phyloP scores from a whole-genome alignment of 495 filamentous ascomycete species.

The Aspergillus egyptiacus region DNA sequence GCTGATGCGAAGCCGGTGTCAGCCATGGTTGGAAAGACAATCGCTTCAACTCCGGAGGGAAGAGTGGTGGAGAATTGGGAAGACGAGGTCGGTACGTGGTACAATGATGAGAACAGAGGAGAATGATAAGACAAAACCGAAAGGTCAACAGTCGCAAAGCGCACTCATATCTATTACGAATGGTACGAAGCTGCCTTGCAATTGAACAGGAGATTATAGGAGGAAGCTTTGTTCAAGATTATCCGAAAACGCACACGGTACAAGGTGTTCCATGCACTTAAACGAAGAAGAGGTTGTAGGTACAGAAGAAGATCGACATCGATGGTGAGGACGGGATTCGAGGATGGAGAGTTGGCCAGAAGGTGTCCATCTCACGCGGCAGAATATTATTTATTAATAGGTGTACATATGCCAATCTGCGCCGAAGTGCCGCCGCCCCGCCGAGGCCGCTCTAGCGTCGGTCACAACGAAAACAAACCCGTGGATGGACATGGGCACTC shows the following conservation, averaged over 20 bases:
- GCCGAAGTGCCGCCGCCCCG: conserved; percentile 13
- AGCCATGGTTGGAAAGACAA: conserved; percentile 23
- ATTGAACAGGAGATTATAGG: neutral
- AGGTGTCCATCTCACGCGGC: conserved; percentile 17
- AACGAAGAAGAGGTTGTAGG: conserved; percentile 1
- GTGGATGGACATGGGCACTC: too few species aligned
- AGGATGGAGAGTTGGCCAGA: conserved; percentile 26
- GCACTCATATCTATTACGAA: conserved; percentile 12
- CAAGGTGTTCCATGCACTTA: conserved; percentile 8
- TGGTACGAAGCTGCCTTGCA: conserved; percentile 2
- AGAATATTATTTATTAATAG: conserved; percentile 13
- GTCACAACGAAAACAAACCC: neutral
- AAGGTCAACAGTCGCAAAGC: neutral
- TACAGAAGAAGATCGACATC: conserved; percentile 1
- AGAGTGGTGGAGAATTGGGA: neutral
- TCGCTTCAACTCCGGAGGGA: neutral
- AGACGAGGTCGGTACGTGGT: neutral
- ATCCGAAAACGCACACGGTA: neutral
- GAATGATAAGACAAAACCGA: neutral
- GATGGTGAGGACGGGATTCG: conserved; percentile 2
- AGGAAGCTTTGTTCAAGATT: neutral
- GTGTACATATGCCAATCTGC: neutral
- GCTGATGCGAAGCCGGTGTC: conserved; percentile 40
- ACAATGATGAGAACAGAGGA: neutral
- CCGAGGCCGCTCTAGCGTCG: conserved; percentile 1